Evolutionary conservation across 805 yeast genomes (phyloP).

Genomic region (Wickerhamiella kurtzmanii): DNA sequence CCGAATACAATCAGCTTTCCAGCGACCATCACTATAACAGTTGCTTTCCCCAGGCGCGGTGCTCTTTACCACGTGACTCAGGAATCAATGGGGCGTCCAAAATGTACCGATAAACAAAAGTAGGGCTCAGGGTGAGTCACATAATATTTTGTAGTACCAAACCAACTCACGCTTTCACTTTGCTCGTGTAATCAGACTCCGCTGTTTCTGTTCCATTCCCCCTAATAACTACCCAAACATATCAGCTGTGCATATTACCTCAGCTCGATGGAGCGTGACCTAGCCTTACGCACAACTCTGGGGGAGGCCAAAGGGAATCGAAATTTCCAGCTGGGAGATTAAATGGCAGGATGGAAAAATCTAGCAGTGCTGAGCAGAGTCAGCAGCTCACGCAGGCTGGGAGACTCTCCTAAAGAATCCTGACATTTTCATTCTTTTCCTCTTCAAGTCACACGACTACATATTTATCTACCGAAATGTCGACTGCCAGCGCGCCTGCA

Average conservation of each 20-base stretch:
- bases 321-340: background rate
- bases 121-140: background rate
- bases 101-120: too few species aligned
- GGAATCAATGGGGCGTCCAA: too few species aligned
- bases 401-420: background rate
- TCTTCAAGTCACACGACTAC: background rate
- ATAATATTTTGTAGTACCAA: too few species aligned
- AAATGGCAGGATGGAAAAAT: background rate
- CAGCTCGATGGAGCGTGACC: too few species aligned
- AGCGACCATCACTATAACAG: background rate
- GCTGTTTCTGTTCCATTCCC: too few species aligned
- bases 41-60: too few species aligned
- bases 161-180: too few species aligned
- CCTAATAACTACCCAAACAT: too few species aligned
- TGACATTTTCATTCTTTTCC: background rate
- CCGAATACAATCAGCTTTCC: conserved; percentile 36
- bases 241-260: too few species aligned
- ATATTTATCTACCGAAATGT: background rate
- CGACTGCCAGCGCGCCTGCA: conserved; percentile 32
- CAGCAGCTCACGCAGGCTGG: background rate
- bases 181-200: too few species aligned
- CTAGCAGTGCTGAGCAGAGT: background rate
- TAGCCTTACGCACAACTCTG: background rate
- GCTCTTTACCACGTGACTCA: background rate
- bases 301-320: too few species aligned